A percentile compares a stretch with the other conserved stretches of the same genome.
Evolutionary conservation across 2,329 filamentous ascomycete species (phyloP).

Genomic region (Ophiocordyceps camponoti-saundersi): DNA sequence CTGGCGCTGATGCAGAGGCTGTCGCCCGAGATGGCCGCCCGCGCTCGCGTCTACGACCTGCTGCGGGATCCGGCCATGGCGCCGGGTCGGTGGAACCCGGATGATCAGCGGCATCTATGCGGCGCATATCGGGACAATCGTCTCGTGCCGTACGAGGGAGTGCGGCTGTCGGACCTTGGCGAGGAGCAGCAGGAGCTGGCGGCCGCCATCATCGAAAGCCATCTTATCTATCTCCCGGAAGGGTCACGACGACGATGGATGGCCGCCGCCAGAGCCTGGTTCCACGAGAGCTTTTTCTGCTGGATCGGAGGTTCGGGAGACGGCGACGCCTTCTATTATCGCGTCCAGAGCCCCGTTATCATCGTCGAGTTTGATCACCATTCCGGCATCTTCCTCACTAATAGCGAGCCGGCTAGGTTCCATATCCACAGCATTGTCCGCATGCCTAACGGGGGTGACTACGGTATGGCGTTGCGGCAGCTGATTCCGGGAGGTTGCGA

Average conservation of each 20-base stretch:
- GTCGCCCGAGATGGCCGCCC: constrained; percentile 21
- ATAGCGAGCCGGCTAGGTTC: constrained; percentile 57
- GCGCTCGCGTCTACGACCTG: constrained; percentile 38
- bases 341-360: constrained; percentile 60
- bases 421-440: constrained; percentile 62
- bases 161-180: constrained; percentile 33
- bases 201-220: background rate
- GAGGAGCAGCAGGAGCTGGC: constrained; percentile 27
- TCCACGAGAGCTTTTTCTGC: constrained; percentile 59
- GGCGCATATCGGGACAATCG: constrained; percentile 68
- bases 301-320: constrained; percentile 60
- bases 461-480: constrained; percentile 38
- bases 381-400: constrained; percentile 60
- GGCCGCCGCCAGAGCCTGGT: constrained; percentile 32
- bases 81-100: constrained; percentile 57
- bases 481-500: constrained; percentile 16
- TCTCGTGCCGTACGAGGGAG: constrained; percentile 56
- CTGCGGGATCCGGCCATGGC: constrained; percentile 52
- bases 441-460: constrained; percentile 61
- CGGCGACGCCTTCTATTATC: constrained; percentile 58
- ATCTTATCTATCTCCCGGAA: background rate
- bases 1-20: constrained; percentile 55
- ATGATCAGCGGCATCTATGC: constrained; percentile 63
- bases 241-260: constrained; percentile 36
- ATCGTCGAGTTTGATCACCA: constrained; percentile 69